A percentile compares a stretch with the other conserved stretches of the same genome.
These are phyloP conservation scores for Fusarium sp. DNA, from an alignment of 2,329 filamentous ascomycete genomes.

Conservation along the genomic window DNA sequence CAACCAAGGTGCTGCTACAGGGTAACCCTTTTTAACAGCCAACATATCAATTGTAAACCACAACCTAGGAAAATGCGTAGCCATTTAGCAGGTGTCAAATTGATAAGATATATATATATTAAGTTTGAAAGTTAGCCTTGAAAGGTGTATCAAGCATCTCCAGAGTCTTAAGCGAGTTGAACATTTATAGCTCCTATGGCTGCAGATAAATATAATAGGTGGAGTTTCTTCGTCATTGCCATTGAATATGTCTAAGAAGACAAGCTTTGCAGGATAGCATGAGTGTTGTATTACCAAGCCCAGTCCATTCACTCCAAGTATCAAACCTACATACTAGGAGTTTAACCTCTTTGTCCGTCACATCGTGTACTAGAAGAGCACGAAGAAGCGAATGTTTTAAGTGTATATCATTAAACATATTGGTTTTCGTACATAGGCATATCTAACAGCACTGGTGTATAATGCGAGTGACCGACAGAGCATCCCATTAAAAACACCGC, in stretches of 20 bases:
- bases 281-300: neutral
- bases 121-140: too few relatives aligned
- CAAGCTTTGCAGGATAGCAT: neutral
- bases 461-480: neutral
- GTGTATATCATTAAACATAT: constrained; percentile 26
- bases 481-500: constrained; percentile 7
- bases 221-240: neutral
- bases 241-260: neutral
- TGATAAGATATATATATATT: neutral
- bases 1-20: neutral
- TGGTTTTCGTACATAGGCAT: constrained; percentile 25
- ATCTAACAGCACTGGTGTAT: constrained; percentile 8
- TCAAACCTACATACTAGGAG: neutral
- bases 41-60: neutral
- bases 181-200: too few relatives aligned
- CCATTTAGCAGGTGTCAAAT: neutral
- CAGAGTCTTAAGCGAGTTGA: too few relatives aligned
- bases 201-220: neutral
- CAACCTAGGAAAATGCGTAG: neutral
- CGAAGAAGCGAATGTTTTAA: neutral
- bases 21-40: neutral
- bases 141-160: too few relatives aligned
- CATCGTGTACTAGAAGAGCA: neutral
- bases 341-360: neutral
- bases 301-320: neutral